Percentiles rank a stretch among this genome's conserved stretches.
Evolutionary conservation across 2,329 filamentous ascomycete species (phyloP).

Genomic region (Aspergillus cejpii): DNA sequence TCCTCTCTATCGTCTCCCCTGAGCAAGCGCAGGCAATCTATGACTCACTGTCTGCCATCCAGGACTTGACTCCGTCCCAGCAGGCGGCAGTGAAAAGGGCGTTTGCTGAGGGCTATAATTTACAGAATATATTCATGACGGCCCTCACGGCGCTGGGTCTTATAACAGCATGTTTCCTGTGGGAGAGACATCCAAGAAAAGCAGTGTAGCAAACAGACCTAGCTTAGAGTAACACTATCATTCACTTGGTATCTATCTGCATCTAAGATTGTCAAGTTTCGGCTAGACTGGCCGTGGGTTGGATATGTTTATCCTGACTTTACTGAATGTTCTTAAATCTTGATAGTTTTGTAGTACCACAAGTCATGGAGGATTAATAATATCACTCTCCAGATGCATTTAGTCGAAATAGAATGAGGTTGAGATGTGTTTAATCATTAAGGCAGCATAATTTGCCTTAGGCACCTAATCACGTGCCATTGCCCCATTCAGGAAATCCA

Average conservation of each 20-base stretch:
- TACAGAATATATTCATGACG: neutral
- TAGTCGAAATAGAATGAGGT: neutral
- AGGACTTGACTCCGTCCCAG: neutral
- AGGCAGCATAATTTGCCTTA: conserved; percentile 1
- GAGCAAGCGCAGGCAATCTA: neutral
- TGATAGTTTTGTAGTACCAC: too few relatives aligned
- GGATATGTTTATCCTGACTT: too few relatives aligned
- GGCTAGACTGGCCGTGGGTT: too few relatives aligned
- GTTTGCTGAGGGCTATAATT: neutral
- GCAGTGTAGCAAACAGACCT: neutral
- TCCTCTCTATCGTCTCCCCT: neutral
- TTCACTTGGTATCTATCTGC: neutral
- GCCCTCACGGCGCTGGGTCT: neutral
- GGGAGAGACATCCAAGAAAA: neutral
- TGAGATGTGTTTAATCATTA: neutral
- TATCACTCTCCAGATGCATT: too few relatives aligned
- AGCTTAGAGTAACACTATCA: neutral
- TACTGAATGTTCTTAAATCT: too few relatives aligned
- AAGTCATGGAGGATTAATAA: too few relatives aligned
- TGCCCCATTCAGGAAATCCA: neutral
- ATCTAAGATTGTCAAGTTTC: neutral
- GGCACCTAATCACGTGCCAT: conserved; percentile 4
- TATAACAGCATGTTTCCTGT: neutral
- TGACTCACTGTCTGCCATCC: neutral
- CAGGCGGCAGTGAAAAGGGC: neutral